Evolutionary conservation across 2,329 filamentous ascomycete genomes (phyloP).

Genomic region (Calonectria hongkongensis): DNA sequence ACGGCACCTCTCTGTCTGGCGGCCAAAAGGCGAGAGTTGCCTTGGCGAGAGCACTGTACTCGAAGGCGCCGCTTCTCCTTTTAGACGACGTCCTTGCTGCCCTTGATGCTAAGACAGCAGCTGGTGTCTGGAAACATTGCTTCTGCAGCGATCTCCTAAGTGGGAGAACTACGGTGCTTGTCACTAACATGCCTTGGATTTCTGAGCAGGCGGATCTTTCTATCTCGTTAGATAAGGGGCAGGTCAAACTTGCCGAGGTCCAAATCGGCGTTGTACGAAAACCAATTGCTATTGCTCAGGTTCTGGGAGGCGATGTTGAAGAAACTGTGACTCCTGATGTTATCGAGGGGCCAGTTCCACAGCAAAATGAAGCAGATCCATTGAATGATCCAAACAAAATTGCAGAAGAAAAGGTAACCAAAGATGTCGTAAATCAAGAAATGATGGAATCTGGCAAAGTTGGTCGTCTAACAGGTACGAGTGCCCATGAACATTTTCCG

Average conservation of each 20-base stretch:
- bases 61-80: conserved; percentile 71
- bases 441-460: conserved; percentile 67
- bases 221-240: conserved; percentile 68
- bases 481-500: background rate
- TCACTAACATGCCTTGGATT: conserved; percentile 74
- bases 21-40: conserved; percentile 75
- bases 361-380: conserved; percentile 52
- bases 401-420: conserved; percentile 59
- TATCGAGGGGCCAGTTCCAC: conserved; percentile 51
- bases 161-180: conserved; percentile 73
- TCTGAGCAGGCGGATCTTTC: conserved; percentile 69
- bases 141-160: conserved; percentile 74
- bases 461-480: conserved; percentile 66
- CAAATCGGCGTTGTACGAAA: conserved; percentile 68
- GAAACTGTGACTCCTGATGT: conserved; percentile 56
- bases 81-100: conserved; percentile 77
- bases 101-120: conserved; percentile 75
- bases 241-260: conserved; percentile 62
- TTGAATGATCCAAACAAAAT: conserved; percentile 58
- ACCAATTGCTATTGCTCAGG: conserved; percentile 65
- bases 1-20: conserved; percentile 73
- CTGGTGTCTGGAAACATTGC: conserved; percentile 73
- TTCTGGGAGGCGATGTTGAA: conserved; percentile 59
- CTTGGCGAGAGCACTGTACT: conserved; percentile 75
- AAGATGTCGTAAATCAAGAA: conserved; percentile 68